Evolutionary conservation across 306 rosid genomes (phyloP).

Genomic region (Rubus idaeus): DNA sequence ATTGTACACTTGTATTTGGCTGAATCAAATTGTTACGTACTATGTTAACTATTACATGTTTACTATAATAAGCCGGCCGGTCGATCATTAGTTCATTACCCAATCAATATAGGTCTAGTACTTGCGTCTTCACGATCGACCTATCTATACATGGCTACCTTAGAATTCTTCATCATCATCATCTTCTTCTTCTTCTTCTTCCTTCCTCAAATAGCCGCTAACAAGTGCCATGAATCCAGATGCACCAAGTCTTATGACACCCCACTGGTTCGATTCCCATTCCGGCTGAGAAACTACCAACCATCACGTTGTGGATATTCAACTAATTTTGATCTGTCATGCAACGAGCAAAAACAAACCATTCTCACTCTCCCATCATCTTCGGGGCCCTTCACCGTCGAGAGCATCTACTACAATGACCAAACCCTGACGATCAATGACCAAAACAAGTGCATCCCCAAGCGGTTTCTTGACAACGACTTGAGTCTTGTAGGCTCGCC

Average conservation of each 20-base stretch:
- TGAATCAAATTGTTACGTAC: not conserved
- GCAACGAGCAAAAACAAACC: slow-evolving; percentile 1
- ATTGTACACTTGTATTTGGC: not conserved
- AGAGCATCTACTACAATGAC: not conserved
- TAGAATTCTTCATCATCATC: not conserved
- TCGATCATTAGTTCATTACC: not conserved
- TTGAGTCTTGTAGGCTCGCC: slow-evolving; percentile 27
- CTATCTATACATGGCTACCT: slow-evolving; percentile 10
- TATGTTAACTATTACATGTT: not conserved
- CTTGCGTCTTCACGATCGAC: not conserved
- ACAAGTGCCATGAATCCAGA: not conserved
- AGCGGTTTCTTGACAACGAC: slow-evolving; percentile 8
- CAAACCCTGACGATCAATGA: slow-evolving; percentile 19
- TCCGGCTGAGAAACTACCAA: slow-evolving; percentile 9
- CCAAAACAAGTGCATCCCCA: slow-evolving; percentile 19
- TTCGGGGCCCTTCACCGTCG: not conserved
- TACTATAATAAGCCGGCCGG: not conserved
- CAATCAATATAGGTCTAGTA: not conserved
- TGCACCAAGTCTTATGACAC: not conserved
- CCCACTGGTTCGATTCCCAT: slow-evolving; percentile 19
- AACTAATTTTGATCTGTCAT: slow-evolving; percentile 15
- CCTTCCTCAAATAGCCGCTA: not conserved
- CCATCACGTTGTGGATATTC: slow-evolving; percentile 6
- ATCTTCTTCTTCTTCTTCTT: too few species aligned
- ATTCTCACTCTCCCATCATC: not conserved